Base-by-base conservation (phyloP, 2,329 filamentous ascomycete species). In the Colletotrichum echinochloae region DNA sequence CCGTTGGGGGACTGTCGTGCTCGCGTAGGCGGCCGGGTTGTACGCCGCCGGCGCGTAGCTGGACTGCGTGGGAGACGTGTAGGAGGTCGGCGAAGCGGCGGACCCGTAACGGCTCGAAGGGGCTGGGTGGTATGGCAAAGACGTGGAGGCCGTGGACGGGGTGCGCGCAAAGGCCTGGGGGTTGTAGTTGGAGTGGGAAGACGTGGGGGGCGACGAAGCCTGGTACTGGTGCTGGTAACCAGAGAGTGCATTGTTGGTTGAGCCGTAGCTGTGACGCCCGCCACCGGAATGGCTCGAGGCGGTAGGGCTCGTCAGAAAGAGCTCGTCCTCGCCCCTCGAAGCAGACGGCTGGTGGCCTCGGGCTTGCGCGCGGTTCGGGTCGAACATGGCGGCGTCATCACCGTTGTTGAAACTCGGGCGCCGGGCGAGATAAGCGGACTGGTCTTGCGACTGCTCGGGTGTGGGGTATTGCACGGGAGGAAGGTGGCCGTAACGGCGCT, bases 341-440 rank as follows among this genome's bases (percentile, higher is more conserved):
- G 70, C 75, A 28, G 72, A 65, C 77, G 77, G 63, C 79, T 79
- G 75, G 75, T 74, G 60, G 60, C 72, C 63, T 8, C 61, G 70
- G 60, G 59, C 48, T 37, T 73, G 72, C 33, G 44, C 57, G 26
- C 46, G 55, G 52, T 28, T 62, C 59, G 70, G 72, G 73, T 71
- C 66, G 75, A 76, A 72, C 60, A 71, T 88, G 59, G 83, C 81
- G 57, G 85, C 83, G 78, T 95, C 92, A 79, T 96, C 93, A 73
- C 91, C 92, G 74, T 87, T 89, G 79, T 94, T 91, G 83, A 93
- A 94, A 83, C 92, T 95, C 59, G 89, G 87, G 73, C 89, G 87
- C 74, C 92, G 86, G 52, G 77, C 78, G 7, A 83, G 80, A 73
- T 83, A 82, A 52, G 66, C 30, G 46, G 79, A 76, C 70, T 82